These are phyloP conservation scores for Tirmania nivea DNA, from an alignment of 495 filamentous ascomycete species.

Conservation along the genomic window DNA sequence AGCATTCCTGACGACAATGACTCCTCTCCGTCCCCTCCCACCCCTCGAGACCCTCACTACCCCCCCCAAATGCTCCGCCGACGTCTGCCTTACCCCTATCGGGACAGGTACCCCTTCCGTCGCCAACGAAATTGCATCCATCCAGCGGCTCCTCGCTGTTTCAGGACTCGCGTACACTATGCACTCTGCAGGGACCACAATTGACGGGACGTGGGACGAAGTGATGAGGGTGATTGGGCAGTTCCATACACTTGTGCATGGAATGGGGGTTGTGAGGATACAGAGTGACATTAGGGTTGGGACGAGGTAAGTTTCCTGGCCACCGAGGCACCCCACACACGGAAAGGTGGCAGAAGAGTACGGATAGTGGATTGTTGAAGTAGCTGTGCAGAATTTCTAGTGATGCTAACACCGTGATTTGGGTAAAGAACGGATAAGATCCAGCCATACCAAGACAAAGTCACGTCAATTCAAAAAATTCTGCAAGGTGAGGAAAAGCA, in stretches of 20 bases:
- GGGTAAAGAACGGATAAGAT: constrained; percentile 14
- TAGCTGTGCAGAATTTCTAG: background rate
- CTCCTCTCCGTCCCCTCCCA: background rate
- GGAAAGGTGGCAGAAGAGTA: background rate
- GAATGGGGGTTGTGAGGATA: constrained; percentile 57
- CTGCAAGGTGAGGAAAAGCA: too few relatives aligned
- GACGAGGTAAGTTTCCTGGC: constrained; percentile 37
- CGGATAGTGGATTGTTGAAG: background rate
- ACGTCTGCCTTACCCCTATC: constrained; percentile 70
- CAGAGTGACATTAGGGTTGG: constrained; percentile 81
- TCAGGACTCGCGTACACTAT: constrained; percentile 64
- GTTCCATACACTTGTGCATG: constrained; percentile 65
- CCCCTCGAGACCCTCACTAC: constrained; percentile 28
- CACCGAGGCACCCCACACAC: background rate
- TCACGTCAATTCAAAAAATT: constrained; percentile 8
- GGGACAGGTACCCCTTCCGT: constrained; percentile 69
- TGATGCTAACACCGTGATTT: background rate
- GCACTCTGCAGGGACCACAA: constrained; percentile 81
- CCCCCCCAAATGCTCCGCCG: constrained; percentile 44
- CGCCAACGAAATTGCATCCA: constrained; percentile 64
- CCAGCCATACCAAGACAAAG: constrained; percentile 13
- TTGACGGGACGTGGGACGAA: constrained; percentile 80
- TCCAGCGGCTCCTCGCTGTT: constrained; percentile 63
- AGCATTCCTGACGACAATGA: background rate
- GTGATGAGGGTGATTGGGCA: constrained; percentile 80